Percentiles rank a stretch among this genome's conserved stretches.
phyloP scores from a whole-genome alignment of 169 alveolate genomes.

The Babesia bovis region DNA sequence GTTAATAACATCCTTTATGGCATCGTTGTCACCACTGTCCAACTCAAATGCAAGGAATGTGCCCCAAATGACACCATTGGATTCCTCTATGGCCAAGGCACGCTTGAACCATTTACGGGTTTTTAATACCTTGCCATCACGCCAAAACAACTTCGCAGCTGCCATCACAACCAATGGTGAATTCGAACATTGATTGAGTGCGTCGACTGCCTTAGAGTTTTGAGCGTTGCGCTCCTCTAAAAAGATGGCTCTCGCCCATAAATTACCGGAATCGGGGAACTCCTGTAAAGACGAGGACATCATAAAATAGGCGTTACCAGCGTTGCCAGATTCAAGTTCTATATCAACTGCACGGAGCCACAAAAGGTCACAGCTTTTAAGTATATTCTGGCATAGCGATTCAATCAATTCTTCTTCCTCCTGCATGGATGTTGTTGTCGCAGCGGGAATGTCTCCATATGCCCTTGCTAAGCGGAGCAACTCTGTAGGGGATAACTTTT shows the following conservation, averaged over 20 bases:
- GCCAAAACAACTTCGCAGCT: conserved; percentile 90
- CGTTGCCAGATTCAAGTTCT: conserved; percentile 90
- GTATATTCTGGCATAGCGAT: conserved; percentile 50
- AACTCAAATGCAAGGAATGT: conserved; percentile 89
- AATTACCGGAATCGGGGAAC: conserved; percentile 92
- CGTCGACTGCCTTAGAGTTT: conserved; percentile 88
- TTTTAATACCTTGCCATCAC: conserved; percentile 87
- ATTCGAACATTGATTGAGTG: conserved; percentile 91
- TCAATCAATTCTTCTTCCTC: conserved; percentile 56
- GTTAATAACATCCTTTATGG: conserved; percentile 75
- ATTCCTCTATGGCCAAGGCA: conserved; percentile 86
- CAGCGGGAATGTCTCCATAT: conserved; percentile 29
- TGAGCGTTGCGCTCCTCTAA: conserved; percentile 84
- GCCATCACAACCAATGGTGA: conserved; percentile 90
- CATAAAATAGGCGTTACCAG: conserved; percentile 85
- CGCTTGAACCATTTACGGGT: conserved; percentile 95
- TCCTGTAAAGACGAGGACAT: conserved; percentile 91
- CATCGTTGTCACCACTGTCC: conserved; percentile 80
- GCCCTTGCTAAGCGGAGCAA: conserved; percentile 55
- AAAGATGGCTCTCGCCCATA: conserved; percentile 92
- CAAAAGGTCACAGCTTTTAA: conserved; percentile 80
- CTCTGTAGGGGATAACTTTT: conserved; percentile 51
- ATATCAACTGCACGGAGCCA: conserved; percentile 91
- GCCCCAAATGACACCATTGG: conserved; percentile 95
- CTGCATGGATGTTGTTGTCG: conserved; percentile 33